Evolutionary conservation across 495 filamentous ascomycete genomes (phyloP), one percentile per base, ranked within the genome.

Genomic region (Niebla homalea): DNA sequence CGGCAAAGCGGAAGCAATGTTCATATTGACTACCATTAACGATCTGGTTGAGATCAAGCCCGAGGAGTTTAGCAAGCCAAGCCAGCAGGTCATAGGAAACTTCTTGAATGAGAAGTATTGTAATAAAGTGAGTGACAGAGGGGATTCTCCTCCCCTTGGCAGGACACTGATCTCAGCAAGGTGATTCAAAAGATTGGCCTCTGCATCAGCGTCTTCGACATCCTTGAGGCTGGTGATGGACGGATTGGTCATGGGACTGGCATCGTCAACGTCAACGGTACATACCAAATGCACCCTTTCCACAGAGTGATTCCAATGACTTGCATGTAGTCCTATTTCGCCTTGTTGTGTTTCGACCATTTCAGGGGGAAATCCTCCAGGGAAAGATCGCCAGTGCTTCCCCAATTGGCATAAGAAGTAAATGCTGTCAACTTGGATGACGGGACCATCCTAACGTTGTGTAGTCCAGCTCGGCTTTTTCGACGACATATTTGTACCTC

Each of bases 51-150:
- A 92, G 68, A 92, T 98, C 65, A 70, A 73, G 10, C 92, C 92
- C 2, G 71, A 86, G 59, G 84, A 95, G 59, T 92, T 96, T 61
- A 70, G 77, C 35, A 90, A 88, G 58, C 74, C 79, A 43, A 89
- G 84, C 57, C 69, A 71, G 5, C 74, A 83, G 32, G 85, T 86
- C 2, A 81, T 98, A 52, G 86, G 95, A 65, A 89, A 97, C 64
- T 87, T 85, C 54, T 89, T 98, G 68, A 94, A 97, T 58, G 75
- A 79, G 49, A 98, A 97, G 68, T 98, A 94, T 65, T 80, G 90
- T 46, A 93, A 98, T 70, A 90, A 88, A 65, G 84, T 87, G 45
- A 50, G 70, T 50, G n/a, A 4, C 3, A 1, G 1, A 0, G 21
- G 8, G 14, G 37, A 6, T 23, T 16, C 51, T 25, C 35, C 36